phyloP scores from a whole-genome alignment of 352 stramenopile species.

The Pythium aristosporum region DNA sequence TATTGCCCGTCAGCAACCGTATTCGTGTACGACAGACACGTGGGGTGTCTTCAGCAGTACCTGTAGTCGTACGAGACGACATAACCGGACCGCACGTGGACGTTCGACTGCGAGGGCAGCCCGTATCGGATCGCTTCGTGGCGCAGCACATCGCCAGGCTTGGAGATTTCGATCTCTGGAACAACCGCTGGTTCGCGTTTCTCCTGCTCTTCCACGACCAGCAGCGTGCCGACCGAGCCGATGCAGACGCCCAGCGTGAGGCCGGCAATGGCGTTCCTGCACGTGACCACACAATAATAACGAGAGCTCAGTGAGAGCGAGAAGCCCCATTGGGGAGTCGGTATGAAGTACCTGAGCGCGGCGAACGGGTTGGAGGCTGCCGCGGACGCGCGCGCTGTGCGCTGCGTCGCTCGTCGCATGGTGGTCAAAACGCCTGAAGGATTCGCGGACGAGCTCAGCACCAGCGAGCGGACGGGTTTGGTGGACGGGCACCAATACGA shows the following conservation, averaged over 20 bases:
- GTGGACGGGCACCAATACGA: neutral
- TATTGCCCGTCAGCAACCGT: neutral
- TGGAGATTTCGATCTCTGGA: conserved; percentile 8
- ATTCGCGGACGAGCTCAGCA: conserved; percentile 9
- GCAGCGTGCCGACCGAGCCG: conserved; percentile 18
- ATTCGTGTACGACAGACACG: neutral
- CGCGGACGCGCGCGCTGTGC: conserved; percentile 3
- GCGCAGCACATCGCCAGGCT: conserved; percentile 22
- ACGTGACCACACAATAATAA: neutral
- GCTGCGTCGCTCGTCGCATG: conserved; percentile 18
- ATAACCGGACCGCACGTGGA: conserved; percentile 77
- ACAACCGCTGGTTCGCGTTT: conserved; percentile 1
- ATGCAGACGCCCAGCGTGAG: conserved; percentile 19
- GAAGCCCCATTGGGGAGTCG: neutral
- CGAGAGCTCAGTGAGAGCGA: neutral
- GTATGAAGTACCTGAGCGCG: neutral
- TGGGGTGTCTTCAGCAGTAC: conserved; percentile 20
- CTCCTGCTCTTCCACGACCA: conserved; percentile 12
- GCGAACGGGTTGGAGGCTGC: neutral
- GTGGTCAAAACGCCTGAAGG: neutral
- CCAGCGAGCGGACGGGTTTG: neutral
- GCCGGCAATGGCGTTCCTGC: conserved; percentile 17
- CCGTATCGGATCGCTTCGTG: conserved; percentile 79
- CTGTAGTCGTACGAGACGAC: conserved; percentile 85
- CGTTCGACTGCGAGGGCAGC: conserved; percentile 60